These are phyloP conservation scores for Raphanus raphanistrum DNA, from an alignment of 345 rosid species.

Conservation along the genomic window DNA sequence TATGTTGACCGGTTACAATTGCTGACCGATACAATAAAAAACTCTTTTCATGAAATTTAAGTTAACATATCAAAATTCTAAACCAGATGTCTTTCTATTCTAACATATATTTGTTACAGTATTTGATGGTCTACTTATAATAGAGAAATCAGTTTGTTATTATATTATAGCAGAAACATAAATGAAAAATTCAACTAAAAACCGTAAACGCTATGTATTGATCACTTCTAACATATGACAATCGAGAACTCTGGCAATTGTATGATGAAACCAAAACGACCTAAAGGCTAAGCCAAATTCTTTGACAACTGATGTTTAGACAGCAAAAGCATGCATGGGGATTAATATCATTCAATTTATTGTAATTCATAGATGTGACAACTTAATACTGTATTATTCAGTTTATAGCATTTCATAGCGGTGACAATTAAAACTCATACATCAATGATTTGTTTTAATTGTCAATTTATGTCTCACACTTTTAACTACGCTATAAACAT, in stretches of 20 bases:
- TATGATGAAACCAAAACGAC: neutral
- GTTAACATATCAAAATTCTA: neutral
- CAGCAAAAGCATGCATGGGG: neutral
- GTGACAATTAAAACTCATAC: neutral
- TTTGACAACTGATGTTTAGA: neutral
- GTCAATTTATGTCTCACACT: neutral
- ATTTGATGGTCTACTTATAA: neutral
- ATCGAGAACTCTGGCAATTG: neutral
- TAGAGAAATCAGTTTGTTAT: neutral
- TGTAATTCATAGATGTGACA: neutral
- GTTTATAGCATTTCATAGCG: neutral
- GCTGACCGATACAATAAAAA: neutral
- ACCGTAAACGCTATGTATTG: neutral
- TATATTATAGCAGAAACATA: neutral
- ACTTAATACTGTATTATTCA: neutral
- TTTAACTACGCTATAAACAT: neutral
- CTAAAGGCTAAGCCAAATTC: neutral
- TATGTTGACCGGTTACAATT: neutral
- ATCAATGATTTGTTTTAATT: neutral
- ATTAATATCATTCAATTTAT: neutral
- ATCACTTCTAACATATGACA: neutral
- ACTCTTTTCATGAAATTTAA: neutral
- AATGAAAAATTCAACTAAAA: neutral
- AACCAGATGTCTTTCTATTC: neutral
- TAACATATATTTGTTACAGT: neutral